Conservation (phyloP, 345 rosid genomes). For the Eucalyptus lansdowneana region DNA sequence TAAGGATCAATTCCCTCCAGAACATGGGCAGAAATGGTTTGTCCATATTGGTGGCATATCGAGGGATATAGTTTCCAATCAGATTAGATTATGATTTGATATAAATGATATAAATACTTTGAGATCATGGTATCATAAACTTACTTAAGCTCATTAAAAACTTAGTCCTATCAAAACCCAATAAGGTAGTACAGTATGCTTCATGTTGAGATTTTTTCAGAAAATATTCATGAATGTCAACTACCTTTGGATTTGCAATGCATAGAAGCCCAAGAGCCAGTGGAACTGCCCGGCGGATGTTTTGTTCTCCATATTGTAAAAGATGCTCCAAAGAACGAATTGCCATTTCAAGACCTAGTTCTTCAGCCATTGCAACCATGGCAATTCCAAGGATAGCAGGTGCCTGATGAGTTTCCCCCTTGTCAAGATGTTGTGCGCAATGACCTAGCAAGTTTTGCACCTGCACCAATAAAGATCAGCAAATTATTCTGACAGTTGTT, state of each 20-base stretch:
- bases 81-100: not conserved
- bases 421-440: constrained; percentile 86
- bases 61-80: not conserved
- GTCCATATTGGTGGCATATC: not conserved
- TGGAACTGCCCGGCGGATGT: constrained; percentile 84
- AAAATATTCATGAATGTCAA: not conserved
- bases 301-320: constrained; percentile 89
- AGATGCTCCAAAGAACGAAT: constrained; percentile 91
- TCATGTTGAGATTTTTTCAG: not conserved
- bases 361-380: constrained; percentile 99
- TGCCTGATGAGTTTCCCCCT: constrained; percentile 83
- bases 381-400: constrained; percentile 97
- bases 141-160: not conserved
- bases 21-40: not conserved
- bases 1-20: not conserved
- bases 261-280: constrained; percentile 97
- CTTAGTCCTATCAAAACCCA: not conserved
- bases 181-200: not conserved
- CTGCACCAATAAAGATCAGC: constrained; percentile 16
- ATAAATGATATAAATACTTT: not conserved
- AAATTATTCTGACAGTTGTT: not conserved
- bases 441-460: constrained; percentile 86
- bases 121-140: not conserved
- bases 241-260: constrained; percentile 95
- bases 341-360: constrained; percentile 93